phyloP scores from a whole-genome alignment of 169 alveolate species.

The Plasmodium inui region DNA sequence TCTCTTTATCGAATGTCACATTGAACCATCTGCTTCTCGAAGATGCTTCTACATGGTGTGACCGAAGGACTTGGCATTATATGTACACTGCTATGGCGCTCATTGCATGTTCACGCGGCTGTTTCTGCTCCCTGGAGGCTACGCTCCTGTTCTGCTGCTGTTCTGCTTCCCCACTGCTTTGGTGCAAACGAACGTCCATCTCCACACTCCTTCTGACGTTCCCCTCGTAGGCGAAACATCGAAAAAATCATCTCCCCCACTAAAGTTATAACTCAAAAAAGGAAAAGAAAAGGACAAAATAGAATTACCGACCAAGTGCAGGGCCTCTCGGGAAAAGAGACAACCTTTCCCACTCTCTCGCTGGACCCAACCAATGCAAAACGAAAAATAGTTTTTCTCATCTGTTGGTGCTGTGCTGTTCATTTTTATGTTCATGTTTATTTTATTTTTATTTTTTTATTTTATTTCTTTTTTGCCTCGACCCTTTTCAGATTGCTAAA shows the following conservation, averaged over 20 bases:
- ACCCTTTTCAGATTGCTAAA: conserved; percentile 47
- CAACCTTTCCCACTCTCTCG: neutral
- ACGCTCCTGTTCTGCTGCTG: neutral
- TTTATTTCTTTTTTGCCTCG: neutral
- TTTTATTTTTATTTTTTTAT: neutral
- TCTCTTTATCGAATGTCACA: neutral
- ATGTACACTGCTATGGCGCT: neutral
- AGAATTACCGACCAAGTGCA: neutral
- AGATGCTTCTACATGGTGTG: neutral
- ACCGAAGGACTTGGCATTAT: neutral
- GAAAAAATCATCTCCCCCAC: conserved; percentile 36
- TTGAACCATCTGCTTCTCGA: neutral
- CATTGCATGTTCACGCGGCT: neutral
- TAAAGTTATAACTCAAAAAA: conserved; percentile 4
- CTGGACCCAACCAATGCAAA: neutral
- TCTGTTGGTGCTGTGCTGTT: neutral
- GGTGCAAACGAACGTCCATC: neutral
- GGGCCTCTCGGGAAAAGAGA: neutral
- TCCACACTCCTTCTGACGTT: neutral
- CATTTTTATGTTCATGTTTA: neutral
- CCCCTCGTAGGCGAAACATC: conserved; percentile 28
- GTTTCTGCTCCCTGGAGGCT: no score
- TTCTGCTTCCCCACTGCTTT: neutral
- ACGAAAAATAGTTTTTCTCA: neutral
- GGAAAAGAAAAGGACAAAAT: neutral